Evolutionary conservation across 441 rosid species (phyloP).

Genomic region (Aquilaria agallochum): DNA sequence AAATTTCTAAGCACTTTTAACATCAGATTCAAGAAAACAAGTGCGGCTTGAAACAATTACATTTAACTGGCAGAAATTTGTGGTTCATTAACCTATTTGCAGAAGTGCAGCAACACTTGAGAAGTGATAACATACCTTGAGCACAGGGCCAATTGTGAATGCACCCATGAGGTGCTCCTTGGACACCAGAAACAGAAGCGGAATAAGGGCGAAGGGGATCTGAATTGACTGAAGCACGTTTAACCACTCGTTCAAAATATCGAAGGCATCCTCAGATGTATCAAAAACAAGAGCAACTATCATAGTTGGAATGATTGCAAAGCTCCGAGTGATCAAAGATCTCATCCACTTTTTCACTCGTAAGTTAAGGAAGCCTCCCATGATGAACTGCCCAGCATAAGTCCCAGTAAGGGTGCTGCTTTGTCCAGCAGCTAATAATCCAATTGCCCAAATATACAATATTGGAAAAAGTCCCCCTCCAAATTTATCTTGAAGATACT

Average conservation of each 20-base stretch:
- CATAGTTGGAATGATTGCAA: constrained; percentile 78
- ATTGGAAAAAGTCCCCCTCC: constrained; percentile 83
- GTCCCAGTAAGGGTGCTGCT: constrained; percentile 95
- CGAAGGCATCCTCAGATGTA: constrained; percentile 56
- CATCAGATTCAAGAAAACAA: not conserved
- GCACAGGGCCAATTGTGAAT: constrained; percentile 62
- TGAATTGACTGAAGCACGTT: constrained; percentile 86
- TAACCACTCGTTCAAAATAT: constrained; percentile 84
- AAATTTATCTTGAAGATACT: constrained; percentile 76
- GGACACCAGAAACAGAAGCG: constrained; percentile 75
- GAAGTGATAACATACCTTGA: constrained; percentile 42
- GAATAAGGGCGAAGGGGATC: constrained; percentile 88
- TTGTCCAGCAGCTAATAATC: constrained; percentile 88
- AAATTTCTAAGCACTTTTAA: not conserved
- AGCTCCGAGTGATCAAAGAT: constrained; percentile 89
- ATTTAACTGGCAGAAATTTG: not conserved
- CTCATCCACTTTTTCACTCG: constrained; percentile 85
- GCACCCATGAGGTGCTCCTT: constrained; percentile 76
- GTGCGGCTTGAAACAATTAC: not conserved
- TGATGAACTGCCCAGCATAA: constrained; percentile 92
- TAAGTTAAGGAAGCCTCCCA: constrained; percentile 88
- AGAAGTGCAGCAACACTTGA: not conserved
- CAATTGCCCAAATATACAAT: constrained; percentile 86
- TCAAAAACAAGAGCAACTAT: constrained; percentile 73
- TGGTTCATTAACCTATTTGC: not conserved